Percentiles rank a stretch among this genome's conserved stretches.
These are phyloP conservation scores for Inga leiocalycina DNA, from an alignment of 306 rosid species.

Conservation along the genomic window DNA sequence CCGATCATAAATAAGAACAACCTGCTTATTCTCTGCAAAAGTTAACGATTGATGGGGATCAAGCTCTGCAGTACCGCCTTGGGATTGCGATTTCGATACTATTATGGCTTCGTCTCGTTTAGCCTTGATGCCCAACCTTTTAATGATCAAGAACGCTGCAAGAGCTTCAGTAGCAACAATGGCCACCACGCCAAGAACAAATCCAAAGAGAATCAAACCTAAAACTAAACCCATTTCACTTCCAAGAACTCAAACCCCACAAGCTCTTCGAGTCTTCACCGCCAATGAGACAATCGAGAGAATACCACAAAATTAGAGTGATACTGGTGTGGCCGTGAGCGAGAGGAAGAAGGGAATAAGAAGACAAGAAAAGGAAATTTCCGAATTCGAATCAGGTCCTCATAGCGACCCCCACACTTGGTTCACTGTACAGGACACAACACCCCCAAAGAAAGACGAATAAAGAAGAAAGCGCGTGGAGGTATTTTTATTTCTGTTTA, in stretches of 20 bases:
- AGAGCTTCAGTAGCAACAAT: constrained; percentile 63
- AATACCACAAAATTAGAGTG: background rate
- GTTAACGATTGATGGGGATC: constrained; percentile 54
- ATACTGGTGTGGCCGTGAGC: background rate
- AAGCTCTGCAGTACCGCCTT: constrained; percentile 24
- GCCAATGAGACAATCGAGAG: background rate
- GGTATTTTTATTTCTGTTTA: background rate
- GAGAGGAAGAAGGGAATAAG: background rate
- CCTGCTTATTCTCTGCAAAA: constrained; percentile 67
- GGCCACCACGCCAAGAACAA: constrained; percentile 63
- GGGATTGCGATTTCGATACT: constrained; percentile 26
- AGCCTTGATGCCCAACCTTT: constrained; percentile 51
- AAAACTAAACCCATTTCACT: constrained; percentile 42
- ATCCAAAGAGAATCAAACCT: constrained; percentile 58
- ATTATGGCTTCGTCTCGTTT: constrained; percentile 37
- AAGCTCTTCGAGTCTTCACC: background rate
- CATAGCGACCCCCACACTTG: background rate
- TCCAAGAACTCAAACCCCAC: background rate
- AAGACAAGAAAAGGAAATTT: background rate
- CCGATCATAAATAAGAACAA: constrained; percentile 13
- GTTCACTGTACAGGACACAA: background rate
- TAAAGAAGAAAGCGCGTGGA: constrained; percentile 2
- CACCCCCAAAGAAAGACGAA: background rate
- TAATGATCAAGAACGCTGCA: constrained; percentile 46
- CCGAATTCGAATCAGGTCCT: constrained; percentile 10